Percentiles rank a stretch among this genome's conserved stretches.
Conservation (phyloP, 208 protist species). For the Leishmania lainsoni region DNA sequence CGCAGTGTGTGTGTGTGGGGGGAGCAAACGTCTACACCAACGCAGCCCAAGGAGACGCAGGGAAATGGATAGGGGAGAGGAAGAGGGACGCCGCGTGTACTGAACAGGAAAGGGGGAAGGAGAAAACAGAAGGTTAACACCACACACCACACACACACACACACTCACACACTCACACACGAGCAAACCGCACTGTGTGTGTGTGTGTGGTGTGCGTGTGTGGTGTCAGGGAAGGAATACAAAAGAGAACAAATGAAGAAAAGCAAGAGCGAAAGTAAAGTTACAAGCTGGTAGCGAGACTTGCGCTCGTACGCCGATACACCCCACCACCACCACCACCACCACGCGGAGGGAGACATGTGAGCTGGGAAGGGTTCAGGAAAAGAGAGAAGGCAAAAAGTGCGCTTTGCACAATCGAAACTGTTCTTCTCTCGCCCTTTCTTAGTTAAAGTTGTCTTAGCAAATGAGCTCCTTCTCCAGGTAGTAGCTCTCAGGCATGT, state of each 20-base stretch:
- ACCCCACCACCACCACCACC: background rate
- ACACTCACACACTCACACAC: background rate
- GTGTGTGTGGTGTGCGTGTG: conserved; percentile 5
- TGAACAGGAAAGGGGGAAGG: background rate
- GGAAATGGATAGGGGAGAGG: conserved; percentile 1
- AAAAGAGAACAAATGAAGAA: conserved; percentile 9
- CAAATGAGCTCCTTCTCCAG: conserved; percentile 50
- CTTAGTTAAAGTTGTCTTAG: background rate
- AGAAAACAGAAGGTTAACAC: too few species aligned
- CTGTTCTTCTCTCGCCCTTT: background rate
- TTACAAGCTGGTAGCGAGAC: too few species aligned
- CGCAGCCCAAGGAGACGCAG: background rate
- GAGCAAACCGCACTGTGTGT: background rate
- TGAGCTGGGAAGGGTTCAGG: background rate
- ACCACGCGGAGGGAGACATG: background rate
- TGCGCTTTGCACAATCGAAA: background rate
- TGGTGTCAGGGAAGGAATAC: background rate
- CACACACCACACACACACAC: too few species aligned
- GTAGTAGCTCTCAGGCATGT: conserved; percentile 67
- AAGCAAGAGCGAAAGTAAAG: conserved; percentile 3
- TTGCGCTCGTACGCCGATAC: too few species aligned
- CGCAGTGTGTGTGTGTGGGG: background rate
- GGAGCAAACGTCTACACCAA: too few species aligned
- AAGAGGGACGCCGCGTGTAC: too few species aligned
- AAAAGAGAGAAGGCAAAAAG: background rate